phyloP scores from a whole-genome alignment of 129 eudicot species.

The Solidago caesia region DNA sequence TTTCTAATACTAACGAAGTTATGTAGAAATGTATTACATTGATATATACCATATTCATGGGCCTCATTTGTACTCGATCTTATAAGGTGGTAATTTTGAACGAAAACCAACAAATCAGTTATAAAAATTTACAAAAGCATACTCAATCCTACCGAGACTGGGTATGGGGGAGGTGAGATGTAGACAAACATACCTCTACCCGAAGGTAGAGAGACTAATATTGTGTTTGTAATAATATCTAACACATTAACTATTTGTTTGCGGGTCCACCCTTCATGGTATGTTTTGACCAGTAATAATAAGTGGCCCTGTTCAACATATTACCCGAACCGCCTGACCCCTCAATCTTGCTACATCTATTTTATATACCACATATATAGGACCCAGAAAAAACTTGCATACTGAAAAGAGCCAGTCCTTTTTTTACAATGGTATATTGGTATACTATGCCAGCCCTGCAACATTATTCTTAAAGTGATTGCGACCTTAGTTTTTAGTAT shows the following conservation, averaged over 20 bases:
- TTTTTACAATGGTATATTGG: background rate
- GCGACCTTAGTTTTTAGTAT: constrained; percentile 19
- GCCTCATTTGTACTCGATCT: background rate
- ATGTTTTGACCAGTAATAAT: too few relatives aligned
- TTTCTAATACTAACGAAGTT: constrained; percentile 5
- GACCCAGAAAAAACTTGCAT: constrained; percentile 2
- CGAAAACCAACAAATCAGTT: too few relatives aligned
- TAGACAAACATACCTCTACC: too few relatives aligned
- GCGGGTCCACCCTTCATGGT: too few relatives aligned
- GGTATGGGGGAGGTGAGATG: too few relatives aligned
- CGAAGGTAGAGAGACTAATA: too few relatives aligned
- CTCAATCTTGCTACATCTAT: background rate
- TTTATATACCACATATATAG: background rate
- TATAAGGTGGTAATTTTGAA: background rate
- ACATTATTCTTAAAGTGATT: background rate
- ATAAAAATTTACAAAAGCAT: too few relatives aligned
- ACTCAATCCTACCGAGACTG: too few relatives aligned
- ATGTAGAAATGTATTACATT: background rate
- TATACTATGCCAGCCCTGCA: background rate
- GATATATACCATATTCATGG: background rate
- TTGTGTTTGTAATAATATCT: too few relatives aligned
- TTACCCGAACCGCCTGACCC: background rate
- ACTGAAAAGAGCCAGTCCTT: background rate
- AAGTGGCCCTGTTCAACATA: too few relatives aligned
- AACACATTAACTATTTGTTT: too few relatives aligned